These are phyloP conservation scores for Epichloe hybrida DNA, from an alignment of 2,329 filamentous ascomycete species.

Conservation along the genomic window DNA sequence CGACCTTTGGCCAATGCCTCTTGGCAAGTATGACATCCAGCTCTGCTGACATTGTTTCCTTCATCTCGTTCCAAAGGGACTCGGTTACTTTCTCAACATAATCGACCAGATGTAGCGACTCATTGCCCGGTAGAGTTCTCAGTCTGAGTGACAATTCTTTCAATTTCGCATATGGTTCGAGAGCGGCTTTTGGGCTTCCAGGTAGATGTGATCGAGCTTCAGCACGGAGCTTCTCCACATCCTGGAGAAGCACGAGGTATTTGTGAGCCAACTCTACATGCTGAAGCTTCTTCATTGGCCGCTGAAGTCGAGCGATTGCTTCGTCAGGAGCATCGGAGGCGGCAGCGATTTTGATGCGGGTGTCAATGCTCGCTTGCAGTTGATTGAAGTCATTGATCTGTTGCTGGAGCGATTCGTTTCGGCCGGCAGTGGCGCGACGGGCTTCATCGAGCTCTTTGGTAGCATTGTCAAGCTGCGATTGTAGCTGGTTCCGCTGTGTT, in stretches of 20 bases:
- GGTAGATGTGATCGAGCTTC: slow-evolving; percentile 42
- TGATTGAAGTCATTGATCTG: slow-evolving; percentile 58
- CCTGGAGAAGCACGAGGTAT: slow-evolving; percentile 66
- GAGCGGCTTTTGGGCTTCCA: slow-evolving; percentile 43
- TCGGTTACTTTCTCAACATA: slow-evolving; percentile 54
- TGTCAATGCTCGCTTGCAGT: slow-evolving; percentile 69
- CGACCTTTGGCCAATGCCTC: slow-evolving; percentile 68
- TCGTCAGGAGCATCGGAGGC: slow-evolving; percentile 74
- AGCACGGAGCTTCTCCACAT: slow-evolving; percentile 57
- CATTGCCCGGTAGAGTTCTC: slow-evolving; percentile 56
- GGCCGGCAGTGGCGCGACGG: slow-evolving; percentile 48
- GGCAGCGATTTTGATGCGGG: slow-evolving; percentile 58
- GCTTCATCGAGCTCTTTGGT: slow-evolving; percentile 57
- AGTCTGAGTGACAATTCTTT: slow-evolving; percentile 55
- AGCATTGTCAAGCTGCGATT: slow-evolving; percentile 66
- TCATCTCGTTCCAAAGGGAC: slow-evolving; percentile 63
- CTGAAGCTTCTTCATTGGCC: slow-evolving; percentile 66
- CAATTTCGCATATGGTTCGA: slow-evolving; percentile 59
- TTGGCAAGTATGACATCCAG: slow-evolving; percentile 57
- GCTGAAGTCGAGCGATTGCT: slow-evolving; percentile 63
- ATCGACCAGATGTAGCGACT: slow-evolving; percentile 71
- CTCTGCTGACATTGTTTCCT: slow-evolving; percentile 60
- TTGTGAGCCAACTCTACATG: slow-evolving; percentile 66
- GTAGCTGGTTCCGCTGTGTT: slow-evolving; percentile 70
- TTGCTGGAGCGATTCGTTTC: slow-evolving; percentile 42